Percentiles rank a stretch among this genome's conserved stretches.
These are phyloP conservation scores for Deuterostichococcus epilithicus DNA, from an alignment of 139 green algal species.

Conservation along the genomic window DNA sequence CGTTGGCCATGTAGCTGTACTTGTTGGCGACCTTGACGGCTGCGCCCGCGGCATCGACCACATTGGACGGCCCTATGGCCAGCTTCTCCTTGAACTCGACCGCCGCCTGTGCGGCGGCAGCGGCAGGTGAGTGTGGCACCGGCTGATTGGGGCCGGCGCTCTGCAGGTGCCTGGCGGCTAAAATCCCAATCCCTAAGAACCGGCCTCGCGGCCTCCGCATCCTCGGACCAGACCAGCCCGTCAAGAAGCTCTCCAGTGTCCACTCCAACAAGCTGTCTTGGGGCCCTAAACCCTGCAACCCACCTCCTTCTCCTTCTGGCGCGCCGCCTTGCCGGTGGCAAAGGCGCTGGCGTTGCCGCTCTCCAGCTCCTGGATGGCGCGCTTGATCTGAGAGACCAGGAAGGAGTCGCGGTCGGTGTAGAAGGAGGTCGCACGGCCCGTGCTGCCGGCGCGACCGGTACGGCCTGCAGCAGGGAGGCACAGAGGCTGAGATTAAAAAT, in stretches of 20 bases:
- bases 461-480: conserved; percentile 42
- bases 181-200: too few species aligned
- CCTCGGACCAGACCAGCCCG: too few species aligned
- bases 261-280: too few species aligned
- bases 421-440: conserved; percentile 73
- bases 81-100: conserved; percentile 49
- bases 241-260: too few species aligned
- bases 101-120: conserved; percentile 7
- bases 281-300: too few species aligned
- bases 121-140: too few species aligned
- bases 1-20: conserved; percentile 56
- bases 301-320: conserved; percentile 61
- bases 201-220: too few species aligned
- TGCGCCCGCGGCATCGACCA: conserved; percentile 29
- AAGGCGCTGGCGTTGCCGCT: conserved; percentile 78
- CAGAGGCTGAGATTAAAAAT: too few species aligned
- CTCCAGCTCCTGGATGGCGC: conserved; percentile 67
- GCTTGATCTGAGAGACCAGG: conserved; percentile 64
- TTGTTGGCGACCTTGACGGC: conserved; percentile 69
- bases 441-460: conserved; percentile 68
- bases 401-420: conserved; percentile 74
- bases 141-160: too few species aligned
- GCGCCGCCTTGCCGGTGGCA: conserved; percentile 73
- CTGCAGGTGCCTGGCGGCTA: too few species aligned
- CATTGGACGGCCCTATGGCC: conserved; percentile 25